Base-by-base conservation (phyloP, 2,329 filamentous ascomycete species). In the Blastomyces parvus region DNA sequence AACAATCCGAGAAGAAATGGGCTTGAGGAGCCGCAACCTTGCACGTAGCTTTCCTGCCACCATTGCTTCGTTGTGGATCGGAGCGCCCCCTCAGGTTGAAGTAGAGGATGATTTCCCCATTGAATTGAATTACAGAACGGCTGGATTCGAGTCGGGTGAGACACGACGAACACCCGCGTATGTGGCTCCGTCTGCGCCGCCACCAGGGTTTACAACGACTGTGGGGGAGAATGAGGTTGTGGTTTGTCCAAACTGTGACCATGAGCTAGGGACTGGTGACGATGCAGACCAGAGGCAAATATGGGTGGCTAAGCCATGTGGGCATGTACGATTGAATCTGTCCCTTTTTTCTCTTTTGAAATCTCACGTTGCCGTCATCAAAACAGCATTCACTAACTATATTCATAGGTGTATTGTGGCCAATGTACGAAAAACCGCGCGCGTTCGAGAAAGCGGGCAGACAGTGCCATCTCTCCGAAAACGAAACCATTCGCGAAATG, bases 241-340 rank as follows among this genome's bases (percentile, higher is more conserved):
- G 2, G 82, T 96, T 0, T 99, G 94, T 73, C 90, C 93, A 0
- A 90, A 90, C 64, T 99, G 94, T 70, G 87, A 88, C 22, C 83
- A 89, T 64, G 93, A 97, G 76, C 79, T 99, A 19, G 88, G 90
- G 6, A 86, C 88, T 60, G 89, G 91, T 17, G 85, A 82, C 62
- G 80, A 82, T 27, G 80, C 83, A 36, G 73, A 79, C 42, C 91
- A 96, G 75, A 87, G 90, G 71, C 89, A 96, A 70, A 93, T 97
- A 66, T 97, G 92, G 91, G 88, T 94, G 0, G 82, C 94, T 44
- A 96, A 92, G 76, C 83, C 83, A 60, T 99, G 94, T 74, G 94
- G 94, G 67, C 94, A 99, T 78, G 94, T 97, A 83, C 75, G 84
- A 50, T 14, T 50, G 2, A 42, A 17, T 50, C 48, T 14, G 33